phyloP scores from a whole-genome alignment of 2,329 filamentous ascomycete species.

The Byssochlamys sp. region DNA sequence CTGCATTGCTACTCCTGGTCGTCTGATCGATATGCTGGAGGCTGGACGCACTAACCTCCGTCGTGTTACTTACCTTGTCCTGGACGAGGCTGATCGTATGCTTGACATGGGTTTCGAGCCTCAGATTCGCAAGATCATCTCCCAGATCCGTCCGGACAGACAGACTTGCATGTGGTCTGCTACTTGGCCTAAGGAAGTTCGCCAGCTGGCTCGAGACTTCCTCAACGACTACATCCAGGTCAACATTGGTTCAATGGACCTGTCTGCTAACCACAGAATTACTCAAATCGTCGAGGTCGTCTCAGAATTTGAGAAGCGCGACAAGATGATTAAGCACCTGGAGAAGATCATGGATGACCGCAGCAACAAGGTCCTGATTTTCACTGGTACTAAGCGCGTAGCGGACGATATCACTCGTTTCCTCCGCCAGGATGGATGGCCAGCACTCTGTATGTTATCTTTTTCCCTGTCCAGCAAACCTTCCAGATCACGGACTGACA shows the following conservation, averaged over 20 bases:
- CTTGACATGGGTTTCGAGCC: slow-evolving; percentile 99
- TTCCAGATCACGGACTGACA: slow-evolving; percentile 27
- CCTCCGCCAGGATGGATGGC: slow-evolving; percentile 95
- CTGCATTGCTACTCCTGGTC: slow-evolving; percentile 93
- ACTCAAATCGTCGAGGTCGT: slow-evolving; percentile 96
- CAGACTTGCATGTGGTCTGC: slow-evolving; percentile 99
- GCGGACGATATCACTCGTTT: slow-evolving; percentile 96
- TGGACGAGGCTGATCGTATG: slow-evolving; percentile 99
- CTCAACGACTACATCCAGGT: slow-evolving; percentile 95
- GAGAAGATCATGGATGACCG: slow-evolving; percentile 98
- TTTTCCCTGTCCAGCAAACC: background rate
- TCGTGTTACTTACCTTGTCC: slow-evolving; percentile 92
- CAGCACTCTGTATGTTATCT: slow-evolving; percentile 69
- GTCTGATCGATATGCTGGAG: slow-evolving; percentile 97
- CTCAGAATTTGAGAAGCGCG: slow-evolving; percentile 92
- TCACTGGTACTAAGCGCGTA: slow-evolving; percentile 77
- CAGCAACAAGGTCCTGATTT: slow-evolving; percentile 88
- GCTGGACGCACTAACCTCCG: slow-evolving; percentile 96
- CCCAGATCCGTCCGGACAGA: slow-evolving; percentile 93
- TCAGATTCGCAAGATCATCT: slow-evolving; percentile 96
- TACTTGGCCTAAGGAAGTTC: slow-evolving; percentile 97
- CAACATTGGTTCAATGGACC: slow-evolving; percentile 92
- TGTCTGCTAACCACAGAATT: slow-evolving; percentile 94
- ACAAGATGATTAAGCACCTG: slow-evolving; percentile 91
- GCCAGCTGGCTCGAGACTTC: slow-evolving; percentile 81